A percentile compares a stretch with the other conserved stretches of the same genome.
phyloP scores from a whole-genome alignment of 371 early-diverging fungal genomes.

The Lichtheimia corymbifera region DNA sequence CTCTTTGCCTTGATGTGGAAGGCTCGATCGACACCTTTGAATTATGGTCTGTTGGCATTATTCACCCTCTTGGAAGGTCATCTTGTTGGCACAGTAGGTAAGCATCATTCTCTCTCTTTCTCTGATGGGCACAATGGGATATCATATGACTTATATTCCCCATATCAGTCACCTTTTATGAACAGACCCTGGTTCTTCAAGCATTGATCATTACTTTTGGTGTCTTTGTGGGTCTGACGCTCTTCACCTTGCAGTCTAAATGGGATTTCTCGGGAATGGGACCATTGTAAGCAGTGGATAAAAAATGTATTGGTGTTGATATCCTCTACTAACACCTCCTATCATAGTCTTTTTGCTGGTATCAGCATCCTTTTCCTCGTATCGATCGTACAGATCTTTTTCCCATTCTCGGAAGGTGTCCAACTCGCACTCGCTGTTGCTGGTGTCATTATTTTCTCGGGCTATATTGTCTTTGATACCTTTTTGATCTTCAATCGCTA shows the following conservation, averaged over 20 bases:
- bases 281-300: slow-evolving; percentile 51
- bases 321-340: background rate
- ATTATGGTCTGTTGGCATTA: slow-evolving; percentile 57
- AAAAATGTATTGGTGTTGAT: background rate
- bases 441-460: slow-evolving; percentile 71
- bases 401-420: slow-evolving; percentile 66
- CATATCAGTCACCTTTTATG: slow-evolving; percentile 54
- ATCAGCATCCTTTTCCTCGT: slow-evolving; percentile 63
- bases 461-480: slow-evolving; percentile 76
- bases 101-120: background rate
- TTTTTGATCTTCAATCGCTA: slow-evolving; percentile 67
- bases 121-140: slow-evolving; percentile 14
- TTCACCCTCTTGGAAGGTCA: slow-evolving; percentile 76
- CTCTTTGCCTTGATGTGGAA: slow-evolving; percentile 65
- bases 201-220: slow-evolving; percentile 75
- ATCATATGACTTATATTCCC: slow-evolving; percentile 13
- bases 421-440: slow-evolving; percentile 67
- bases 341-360: slow-evolving; percentile 56
- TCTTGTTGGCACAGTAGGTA: slow-evolving; percentile 64
- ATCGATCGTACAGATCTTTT: slow-evolving; percentile 67
- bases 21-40: slow-evolving; percentile 65
- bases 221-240: slow-evolving; percentile 71
- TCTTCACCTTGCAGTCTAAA: slow-evolving; percentile 77
- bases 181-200: slow-evolving; percentile 63
- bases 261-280: slow-evolving; percentile 73